phyloP scores from a whole-genome alignment of 495 filamentous ascomycete genomes.

The Penicillium pancosmium region DNA sequence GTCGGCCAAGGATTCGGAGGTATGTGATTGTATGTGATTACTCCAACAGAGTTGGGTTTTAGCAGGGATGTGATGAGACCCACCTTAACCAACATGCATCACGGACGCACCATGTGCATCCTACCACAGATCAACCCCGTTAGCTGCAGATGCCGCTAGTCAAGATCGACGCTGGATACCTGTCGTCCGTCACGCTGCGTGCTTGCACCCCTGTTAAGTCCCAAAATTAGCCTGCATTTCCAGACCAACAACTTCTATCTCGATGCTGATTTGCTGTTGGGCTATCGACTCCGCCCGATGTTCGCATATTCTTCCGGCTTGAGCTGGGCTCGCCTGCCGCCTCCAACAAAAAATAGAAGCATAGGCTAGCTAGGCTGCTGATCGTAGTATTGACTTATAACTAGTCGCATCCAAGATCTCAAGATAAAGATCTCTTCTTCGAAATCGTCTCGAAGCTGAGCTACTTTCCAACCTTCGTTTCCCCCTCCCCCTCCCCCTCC shows the following conservation, averaged over 20 bases:
- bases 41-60: too few species aligned
- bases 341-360: too few species aligned
- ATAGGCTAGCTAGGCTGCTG: slow-evolving; percentile 9
- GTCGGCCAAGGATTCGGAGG: too few species aligned
- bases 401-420: slow-evolving; percentile 17
- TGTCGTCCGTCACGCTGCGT: slow-evolving; percentile 11
- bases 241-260: slow-evolving; percentile 3
- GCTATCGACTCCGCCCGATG: too few species aligned
- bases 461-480: too few species aligned
- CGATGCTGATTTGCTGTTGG: too few species aligned
- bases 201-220: slow-evolving; percentile 18
- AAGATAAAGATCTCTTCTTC: slow-evolving; percentile 10
- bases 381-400: slow-evolving; percentile 20
- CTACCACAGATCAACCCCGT: not conserved
- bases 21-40: too few species aligned
- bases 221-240: slow-evolving; percentile 28
- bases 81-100: not conserved
- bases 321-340: too few species aligned
- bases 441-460: not conserved
- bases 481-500: too few species aligned
- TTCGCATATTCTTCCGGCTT: too few species aligned
- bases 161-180: slow-evolving; percentile 4
- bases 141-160: slow-evolving; percentile 3
- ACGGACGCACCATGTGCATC: not conserved
- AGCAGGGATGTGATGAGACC: too few species aligned